Conservation (phyloP, 2,329 filamentous ascomycete species). For the Cordyceps javanica region DNA sequence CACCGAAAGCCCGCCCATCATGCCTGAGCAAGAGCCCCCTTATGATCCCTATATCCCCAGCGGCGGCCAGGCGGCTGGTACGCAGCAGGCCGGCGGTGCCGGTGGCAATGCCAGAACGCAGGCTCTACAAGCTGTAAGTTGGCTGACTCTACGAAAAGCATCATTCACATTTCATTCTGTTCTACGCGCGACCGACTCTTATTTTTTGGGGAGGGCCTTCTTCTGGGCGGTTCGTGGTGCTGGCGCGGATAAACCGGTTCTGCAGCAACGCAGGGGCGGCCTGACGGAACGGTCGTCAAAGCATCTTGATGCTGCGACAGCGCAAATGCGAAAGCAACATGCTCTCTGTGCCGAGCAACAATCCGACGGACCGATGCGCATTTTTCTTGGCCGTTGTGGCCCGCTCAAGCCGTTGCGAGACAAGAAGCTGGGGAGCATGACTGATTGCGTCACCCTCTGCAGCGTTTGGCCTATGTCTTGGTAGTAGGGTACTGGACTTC, state of each 20-base stretch:
- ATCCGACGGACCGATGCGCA: background rate
- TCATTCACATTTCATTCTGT: background rate
- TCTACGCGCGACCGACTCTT: background rate
- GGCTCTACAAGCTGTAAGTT: constrained; percentile 80
- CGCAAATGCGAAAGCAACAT: background rate
- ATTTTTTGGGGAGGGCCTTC: background rate
- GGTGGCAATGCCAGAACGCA: constrained; percentile 47
- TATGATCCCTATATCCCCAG: constrained; percentile 88
- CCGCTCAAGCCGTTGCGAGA: background rate
- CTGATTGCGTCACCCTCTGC: constrained; percentile 4
- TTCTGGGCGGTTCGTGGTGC: background rate
- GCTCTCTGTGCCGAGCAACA: background rate
- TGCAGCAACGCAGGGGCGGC: background rate
- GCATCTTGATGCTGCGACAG: background rate
- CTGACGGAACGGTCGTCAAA: background rate
- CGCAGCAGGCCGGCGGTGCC: constrained; percentile 32
- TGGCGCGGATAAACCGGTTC: background rate
- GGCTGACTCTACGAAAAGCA: constrained; percentile 24
- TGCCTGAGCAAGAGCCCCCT: constrained; percentile 55
- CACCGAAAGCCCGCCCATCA: constrained; percentile 26
- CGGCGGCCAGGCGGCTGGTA: constrained; percentile 50
- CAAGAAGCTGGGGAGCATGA: background rate
- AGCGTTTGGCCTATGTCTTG: background rate
- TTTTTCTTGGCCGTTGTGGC: background rate
- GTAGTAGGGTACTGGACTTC: background rate